A percentile compares a stretch with the other conserved stretches of the same genome.
Evolutionary conservation across 2,329 filamentous ascomycete genomes (phyloP).

Genomic region (Colletotrichum eleusines): DNA sequence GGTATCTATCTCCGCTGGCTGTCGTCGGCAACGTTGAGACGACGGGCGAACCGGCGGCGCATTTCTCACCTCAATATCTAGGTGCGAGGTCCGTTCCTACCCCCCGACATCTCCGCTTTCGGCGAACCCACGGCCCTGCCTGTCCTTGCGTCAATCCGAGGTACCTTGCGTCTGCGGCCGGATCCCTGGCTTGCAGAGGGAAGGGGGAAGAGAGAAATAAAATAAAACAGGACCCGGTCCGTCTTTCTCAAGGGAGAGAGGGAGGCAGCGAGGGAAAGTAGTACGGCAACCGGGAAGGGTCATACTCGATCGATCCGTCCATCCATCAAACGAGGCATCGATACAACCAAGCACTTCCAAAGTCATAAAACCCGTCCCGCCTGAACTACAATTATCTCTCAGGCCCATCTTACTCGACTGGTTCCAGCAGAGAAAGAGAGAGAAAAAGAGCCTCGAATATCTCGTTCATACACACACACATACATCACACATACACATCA

Average conservation of each 20-base stretch:
- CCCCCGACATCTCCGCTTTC: conserved; percentile 45
- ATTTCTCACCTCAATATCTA: conserved; percentile 17
- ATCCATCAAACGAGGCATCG: conserved; percentile 18
- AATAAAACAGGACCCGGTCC: conserved; percentile 5
- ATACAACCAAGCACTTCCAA: conserved; percentile 24
- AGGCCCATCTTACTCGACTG: conserved; percentile 15
- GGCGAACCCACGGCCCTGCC: conserved; percentile 41
- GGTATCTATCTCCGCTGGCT: conserved; percentile 18
- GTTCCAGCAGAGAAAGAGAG: conserved; percentile 6
- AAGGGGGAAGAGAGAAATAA: neutral
- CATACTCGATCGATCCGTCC: conserved; percentile 40
- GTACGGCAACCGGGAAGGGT: conserved; percentile 43
- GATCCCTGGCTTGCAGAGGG: conserved; percentile 1
- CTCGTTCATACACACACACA: neutral
- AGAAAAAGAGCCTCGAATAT: conserved; percentile 15
- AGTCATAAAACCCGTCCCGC: neutral
- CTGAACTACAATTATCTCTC: conserved; percentile 33
- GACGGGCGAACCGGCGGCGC: conserved; percentile 39
- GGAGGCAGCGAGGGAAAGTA: neutral
- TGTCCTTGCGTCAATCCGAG: conserved; percentile 37
- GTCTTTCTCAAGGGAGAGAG: conserved; percentile 31
- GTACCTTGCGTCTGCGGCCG: conserved; percentile 18
- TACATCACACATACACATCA: neutral
- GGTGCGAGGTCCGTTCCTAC: conserved; percentile 34
- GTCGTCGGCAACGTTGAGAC: conserved; percentile 40